Evolutionary conservation across 495 filamentous ascomycete genomes (phyloP), one percentile per base, ranked within the genome.

Genomic region (Pyrenula massariospora): DNA sequence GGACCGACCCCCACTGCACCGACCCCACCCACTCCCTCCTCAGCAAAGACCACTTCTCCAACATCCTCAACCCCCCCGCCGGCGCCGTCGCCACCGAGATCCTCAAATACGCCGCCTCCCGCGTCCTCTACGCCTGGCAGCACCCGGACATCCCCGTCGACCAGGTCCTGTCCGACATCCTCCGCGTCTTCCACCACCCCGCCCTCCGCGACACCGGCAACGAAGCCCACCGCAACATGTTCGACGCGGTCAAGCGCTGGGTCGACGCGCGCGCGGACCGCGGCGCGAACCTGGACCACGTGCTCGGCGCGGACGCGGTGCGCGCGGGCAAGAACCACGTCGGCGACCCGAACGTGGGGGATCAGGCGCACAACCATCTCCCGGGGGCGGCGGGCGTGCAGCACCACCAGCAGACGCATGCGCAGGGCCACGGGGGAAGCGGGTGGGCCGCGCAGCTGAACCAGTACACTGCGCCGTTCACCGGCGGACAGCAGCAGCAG

Each of bases 41-140:
- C 3, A 91, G 88, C 57, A 96, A 97, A 70, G 93, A 98, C 63
- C 93, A 98, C 66, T 97, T 97, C 64, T 87, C 87, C 59, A 96
- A 97, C 70, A 75, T 91, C 25, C 76, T 97, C 24, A 97, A 97
- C 71, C 77, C 87, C 25, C 89, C 88, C 52, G 90, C 91, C 1
- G 92, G 92, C 12, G 78, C 86, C 21, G 81, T 96, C 21, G 91
- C 91, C 10, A 71, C 86, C 1, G 81, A 79, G 0, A 86, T 95
- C 54, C 69, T 97, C 3, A 77, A 88, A 75, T 97, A 92, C 64
- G 81, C 85, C 25, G 86, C 90, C 2, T 91, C 92, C 58, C 87
- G 92, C 22, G 66, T 97, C 21, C 73, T 97, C 3, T 93, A 88
- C 59, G 91, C 90, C 1, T 96, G 90, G 91, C 84, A 97, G 54